Conservation (phyloP, 768 basidiomycete species). For the Tricholoma bakamatsutake region DNA sequence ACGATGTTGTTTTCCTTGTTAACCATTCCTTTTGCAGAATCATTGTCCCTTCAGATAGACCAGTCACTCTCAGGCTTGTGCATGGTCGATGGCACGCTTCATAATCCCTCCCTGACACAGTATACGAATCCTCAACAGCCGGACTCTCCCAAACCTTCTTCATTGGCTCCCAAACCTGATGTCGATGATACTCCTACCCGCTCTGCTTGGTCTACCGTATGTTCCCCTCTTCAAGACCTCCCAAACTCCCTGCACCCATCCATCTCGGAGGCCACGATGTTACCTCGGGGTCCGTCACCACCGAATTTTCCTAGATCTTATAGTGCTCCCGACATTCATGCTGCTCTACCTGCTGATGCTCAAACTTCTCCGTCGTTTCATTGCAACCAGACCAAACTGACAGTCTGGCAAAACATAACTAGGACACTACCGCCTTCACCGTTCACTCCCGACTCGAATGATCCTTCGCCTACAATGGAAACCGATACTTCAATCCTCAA, state of each 20-base stretch:
- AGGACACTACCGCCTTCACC: constrained; percentile 4
- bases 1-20: background rate
- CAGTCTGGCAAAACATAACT: background rate
- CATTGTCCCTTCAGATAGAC: background rate
- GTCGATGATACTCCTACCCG: background rate
- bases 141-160: background rate
- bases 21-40: background rate
- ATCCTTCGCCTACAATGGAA: background rate
- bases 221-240: background rate
- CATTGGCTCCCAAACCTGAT: background rate
- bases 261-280: background rate
- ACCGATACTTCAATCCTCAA: constrained; percentile 3
- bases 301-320: constrained; percentile 11
- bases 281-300: background rate
- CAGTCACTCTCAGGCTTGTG: background rate
- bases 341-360: constrained; percentile 5
- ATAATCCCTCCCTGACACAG: too few species aligned
- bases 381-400: constrained; percentile 5
- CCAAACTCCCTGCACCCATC: background rate
- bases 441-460: background rate
- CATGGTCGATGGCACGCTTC: too few species aligned
- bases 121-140: background rate
- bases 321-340: constrained; percentile 7
- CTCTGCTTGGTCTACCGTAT: background rate
- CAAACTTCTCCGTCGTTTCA: constrained; percentile 1